These are phyloP conservation scores for Secale cereale DNA, from an alignment of 176 grass and related monocot genomes.

Conservation along the genomic window DNA sequence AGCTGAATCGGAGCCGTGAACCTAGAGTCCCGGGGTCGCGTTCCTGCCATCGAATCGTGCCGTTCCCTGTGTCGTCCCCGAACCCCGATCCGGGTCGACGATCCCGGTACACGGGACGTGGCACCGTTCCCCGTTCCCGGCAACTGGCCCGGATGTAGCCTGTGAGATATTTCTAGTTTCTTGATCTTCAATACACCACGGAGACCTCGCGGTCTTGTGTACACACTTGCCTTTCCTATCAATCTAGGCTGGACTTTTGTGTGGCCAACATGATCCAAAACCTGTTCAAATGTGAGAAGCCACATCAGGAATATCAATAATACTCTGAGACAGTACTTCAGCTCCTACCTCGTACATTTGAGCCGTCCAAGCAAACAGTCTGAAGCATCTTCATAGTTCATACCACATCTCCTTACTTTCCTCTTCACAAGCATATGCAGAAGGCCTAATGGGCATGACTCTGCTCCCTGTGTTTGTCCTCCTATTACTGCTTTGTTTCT, in stretches of 20 bases:
- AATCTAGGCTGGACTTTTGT: background rate
- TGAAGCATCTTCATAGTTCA: no score
- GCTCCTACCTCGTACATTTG: no score
- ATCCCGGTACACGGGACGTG: no score
- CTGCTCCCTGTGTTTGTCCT: background rate
- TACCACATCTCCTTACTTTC: background rate
- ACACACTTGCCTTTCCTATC: background rate
- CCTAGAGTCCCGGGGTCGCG: no score
- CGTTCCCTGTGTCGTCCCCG: no score
- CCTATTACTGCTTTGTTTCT: background rate
- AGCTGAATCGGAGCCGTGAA: no score
- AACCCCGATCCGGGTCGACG: no score
- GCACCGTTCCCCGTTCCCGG: no score
- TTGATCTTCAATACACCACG: background rate
- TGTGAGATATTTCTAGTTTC: background rate
- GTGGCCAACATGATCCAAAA: background rate
- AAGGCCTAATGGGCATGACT: background rate
- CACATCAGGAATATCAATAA: background rate
- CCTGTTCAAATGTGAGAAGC: background rate
- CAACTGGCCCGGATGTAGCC: no score
- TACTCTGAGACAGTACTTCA: background rate
- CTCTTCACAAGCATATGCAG: background rate
- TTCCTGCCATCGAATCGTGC: no score
- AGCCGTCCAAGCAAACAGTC: no score
- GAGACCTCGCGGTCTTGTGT: background rate